A percentile compares a stretch with the other conserved stretches of the same genome.
phyloP scores from a whole-genome alignment of 257 asterid species.

The Capsicum chinense region DNA sequence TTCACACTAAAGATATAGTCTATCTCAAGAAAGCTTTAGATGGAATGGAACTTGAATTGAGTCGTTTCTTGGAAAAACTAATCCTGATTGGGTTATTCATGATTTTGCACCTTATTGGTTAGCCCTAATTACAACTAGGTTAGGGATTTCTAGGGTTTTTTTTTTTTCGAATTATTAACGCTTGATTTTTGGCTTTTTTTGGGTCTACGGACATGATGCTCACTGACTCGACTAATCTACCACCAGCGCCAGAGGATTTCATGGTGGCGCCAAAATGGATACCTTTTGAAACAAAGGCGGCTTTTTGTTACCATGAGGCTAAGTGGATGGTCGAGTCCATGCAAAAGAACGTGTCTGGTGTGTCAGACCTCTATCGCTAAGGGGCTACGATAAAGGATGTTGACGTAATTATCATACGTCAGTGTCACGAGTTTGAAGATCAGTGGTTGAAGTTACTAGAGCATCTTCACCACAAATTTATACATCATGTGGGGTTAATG shows the following conservation, averaged over 20 bases:
- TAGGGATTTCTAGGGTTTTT: conserved; percentile 25
- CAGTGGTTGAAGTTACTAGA: conserved; percentile 40
- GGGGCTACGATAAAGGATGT: not conserved
- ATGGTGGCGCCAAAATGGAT: conserved; percentile 39
- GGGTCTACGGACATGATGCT: conserved; percentile 27
- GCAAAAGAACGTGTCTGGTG: conserved; percentile 31
- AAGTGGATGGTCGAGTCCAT: not conserved
- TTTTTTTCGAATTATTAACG: conserved; percentile 31
- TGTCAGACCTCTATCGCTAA: not conserved
- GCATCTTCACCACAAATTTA: conserved; percentile 34
- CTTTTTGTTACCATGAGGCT: conserved; percentile 36
- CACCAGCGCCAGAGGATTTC: conserved; percentile 36
- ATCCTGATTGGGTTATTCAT: conserved; percentile 45
- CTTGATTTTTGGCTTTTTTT: conserved; percentile 27
- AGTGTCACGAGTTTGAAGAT: conserved; percentile 33
- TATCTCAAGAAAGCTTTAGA: conserved; percentile 43
- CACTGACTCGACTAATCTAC: not conserved
- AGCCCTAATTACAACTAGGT: conserved; percentile 35
- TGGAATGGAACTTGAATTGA: conserved; percentile 36
- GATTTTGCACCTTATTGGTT: conserved; percentile 45
- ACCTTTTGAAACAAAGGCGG: conserved; percentile 39
- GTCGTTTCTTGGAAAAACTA: conserved; percentile 33
- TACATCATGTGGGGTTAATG: conserved; percentile 39
- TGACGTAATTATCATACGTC: conserved; percentile 33
- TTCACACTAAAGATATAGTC: conserved; percentile 37